Conservation (phyloP, 257 asterid genomes). For the Echites panduratus region DNA sequence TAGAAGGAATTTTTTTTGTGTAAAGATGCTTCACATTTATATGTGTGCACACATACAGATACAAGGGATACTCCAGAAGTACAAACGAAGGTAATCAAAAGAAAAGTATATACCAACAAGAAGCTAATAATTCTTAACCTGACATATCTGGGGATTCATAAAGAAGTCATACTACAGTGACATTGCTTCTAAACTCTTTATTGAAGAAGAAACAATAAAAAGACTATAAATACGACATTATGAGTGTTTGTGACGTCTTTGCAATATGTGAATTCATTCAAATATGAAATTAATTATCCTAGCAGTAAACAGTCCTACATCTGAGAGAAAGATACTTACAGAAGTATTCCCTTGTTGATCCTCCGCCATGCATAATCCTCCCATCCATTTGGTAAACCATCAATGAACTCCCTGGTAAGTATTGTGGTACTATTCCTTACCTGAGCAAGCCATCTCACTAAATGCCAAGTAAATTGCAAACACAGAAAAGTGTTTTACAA, state of each 20-base stretch:
- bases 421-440: slow-evolving; percentile 91
- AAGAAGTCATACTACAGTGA: not conserved
- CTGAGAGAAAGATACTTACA: slow-evolving; percentile 51
- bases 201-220: not conserved
- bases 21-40: not conserved
- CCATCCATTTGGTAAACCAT: slow-evolving; percentile 96
- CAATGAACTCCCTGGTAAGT: slow-evolving; percentile 87
- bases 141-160: not conserved
- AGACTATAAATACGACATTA: not conserved
- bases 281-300: not conserved
- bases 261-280: not conserved
- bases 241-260: not conserved
- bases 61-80: not conserved
- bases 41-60: not conserved
- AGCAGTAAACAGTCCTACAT: not conserved
- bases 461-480: slow-evolving; percentile 54
- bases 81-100: not conserved
- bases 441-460: slow-evolving; percentile 82
- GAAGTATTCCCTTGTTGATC: slow-evolving; percentile 80
- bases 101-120: not conserved
- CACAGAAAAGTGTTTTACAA: slow-evolving; percentile 21
- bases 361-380: slow-evolving; percentile 95
- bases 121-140: not conserved
- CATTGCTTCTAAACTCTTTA: not conserved
- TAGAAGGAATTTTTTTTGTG: not conserved